Evolutionary conservation across 169 alveolate species (phyloP).

Genomic region (Toxoplasma gondii): DNA sequence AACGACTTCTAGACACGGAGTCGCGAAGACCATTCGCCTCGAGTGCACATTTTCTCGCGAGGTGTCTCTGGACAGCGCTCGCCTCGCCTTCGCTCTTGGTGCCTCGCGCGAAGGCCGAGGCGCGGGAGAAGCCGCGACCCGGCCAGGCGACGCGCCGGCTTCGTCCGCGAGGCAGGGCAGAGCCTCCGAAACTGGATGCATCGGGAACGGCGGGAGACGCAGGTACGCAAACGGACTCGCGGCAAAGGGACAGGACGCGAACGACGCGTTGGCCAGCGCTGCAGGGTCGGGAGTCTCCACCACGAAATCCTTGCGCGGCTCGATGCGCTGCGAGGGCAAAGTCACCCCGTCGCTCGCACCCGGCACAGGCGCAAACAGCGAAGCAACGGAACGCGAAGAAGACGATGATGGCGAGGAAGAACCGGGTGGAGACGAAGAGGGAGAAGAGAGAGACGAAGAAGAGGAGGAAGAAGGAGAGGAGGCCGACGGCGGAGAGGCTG

Average conservation of each 20-base stretch:
- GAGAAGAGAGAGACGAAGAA: neutral
- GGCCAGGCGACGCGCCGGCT: neutral
- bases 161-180: neutral
- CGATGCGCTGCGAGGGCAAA: neutral
- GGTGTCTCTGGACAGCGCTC: neutral
- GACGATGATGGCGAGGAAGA: neutral
- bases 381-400: neutral
- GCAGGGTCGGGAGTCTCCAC: neutral
- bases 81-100: no score
- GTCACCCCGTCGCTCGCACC: neutral
- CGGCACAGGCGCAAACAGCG: neutral
- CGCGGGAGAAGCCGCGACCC: neutral
- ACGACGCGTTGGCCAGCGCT: neutral
- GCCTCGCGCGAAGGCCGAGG: neutral
- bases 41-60: neutral
- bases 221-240: neutral
- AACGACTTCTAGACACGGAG: constrained; percentile 18
- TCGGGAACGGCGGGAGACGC: neutral
- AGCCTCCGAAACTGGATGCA: neutral
- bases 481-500: no score
- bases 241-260: neutral
- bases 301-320: neutral
- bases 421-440: neutral
- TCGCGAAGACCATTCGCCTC: neutral
- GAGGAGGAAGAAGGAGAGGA: no score